phyloP scores from a whole-genome alignment of 2,329 filamentous ascomycete genomes.

The Colletotrichum spaethianum region DNA sequence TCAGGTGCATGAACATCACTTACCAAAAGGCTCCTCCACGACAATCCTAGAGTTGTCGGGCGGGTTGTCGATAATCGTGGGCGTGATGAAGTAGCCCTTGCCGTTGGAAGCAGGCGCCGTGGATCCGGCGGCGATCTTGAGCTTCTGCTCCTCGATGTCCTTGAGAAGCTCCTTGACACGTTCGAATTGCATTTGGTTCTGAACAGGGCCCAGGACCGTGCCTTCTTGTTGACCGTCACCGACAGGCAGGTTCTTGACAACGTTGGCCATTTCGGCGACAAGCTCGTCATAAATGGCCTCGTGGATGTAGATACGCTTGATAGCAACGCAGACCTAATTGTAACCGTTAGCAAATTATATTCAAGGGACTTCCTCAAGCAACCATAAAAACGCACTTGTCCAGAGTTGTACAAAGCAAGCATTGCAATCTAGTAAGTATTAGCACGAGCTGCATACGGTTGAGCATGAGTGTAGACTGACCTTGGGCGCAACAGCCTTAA shows the following conservation, averaged over 20 bases:
- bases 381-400: slow-evolving; percentile 51
- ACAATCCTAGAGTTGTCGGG: slow-evolving; percentile 70
- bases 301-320: slow-evolving; percentile 70
- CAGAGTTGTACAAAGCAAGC: slow-evolving; percentile 70
- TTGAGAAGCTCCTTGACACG: slow-evolving; percentile 40
- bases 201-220: slow-evolving; percentile 67
- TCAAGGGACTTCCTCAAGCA: neutral
- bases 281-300: slow-evolving; percentile 61
- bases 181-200: slow-evolving; percentile 77
- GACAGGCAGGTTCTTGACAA: slow-evolving; percentile 35
- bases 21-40: slow-evolving; percentile 62
- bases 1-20: slow-evolving; percentile 11
- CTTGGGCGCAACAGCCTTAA: slow-evolving; percentile 53
- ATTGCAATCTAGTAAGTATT: slow-evolving; percentile 55
- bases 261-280: slow-evolving; percentile 38
- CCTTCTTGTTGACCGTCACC: slow-evolving; percentile 37
- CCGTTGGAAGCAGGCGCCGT: slow-evolving; percentile 52
- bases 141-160: slow-evolving; percentile 39
- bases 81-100: slow-evolving; percentile 69
- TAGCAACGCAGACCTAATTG: slow-evolving; percentile 64
- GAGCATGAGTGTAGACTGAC: slow-evolving; percentile 48
- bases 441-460: neutral
- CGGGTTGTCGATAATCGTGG: slow-evolving; percentile 74
- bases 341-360: neutral
- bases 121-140: slow-evolving; percentile 37